A percentile compares a stretch with the other conserved stretches of the same genome.
These are phyloP conservation scores for Cladophialophora carrionii DNA, from an alignment of 2,329 filamentous ascomycete genomes.

Conservation along the genomic window DNA sequence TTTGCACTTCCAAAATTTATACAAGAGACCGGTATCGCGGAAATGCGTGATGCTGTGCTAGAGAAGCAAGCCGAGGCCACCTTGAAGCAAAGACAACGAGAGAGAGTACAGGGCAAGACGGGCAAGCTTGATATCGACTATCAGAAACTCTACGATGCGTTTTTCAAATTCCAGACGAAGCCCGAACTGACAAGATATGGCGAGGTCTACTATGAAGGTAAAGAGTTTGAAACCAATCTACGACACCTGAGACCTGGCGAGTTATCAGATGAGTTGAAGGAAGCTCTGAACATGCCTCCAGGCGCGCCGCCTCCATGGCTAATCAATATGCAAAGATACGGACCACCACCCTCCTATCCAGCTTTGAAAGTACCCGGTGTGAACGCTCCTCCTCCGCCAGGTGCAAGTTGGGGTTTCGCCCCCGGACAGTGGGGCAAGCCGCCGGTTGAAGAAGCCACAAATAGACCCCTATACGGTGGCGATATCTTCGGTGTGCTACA, in stretches of 20 bases:
- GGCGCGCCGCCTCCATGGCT: constrained; percentile 95
- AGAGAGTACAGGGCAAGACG: constrained; percentile 92
- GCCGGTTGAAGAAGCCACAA: constrained; percentile 82
- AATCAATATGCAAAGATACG: constrained; percentile 93
- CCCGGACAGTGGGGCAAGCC: constrained; percentile 96
- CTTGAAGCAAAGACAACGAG: constrained; percentile 92
- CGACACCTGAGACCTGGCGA: constrained; percentile 89
- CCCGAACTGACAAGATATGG: constrained; percentile 91
- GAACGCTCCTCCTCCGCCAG: constrained; percentile 87
- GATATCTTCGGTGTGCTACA: constrained; percentile 86
- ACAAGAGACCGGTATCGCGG: constrained; percentile 92
- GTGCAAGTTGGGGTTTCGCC: constrained; percentile 91
- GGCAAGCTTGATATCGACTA: constrained; percentile 98
- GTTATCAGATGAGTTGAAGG: constrained; percentile 82
- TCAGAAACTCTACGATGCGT: constrained; percentile 95
- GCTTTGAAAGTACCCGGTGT: constrained; percentile 93
- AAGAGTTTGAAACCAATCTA: constrained; percentile 95
- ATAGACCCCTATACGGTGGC: constrained; percentile 86
- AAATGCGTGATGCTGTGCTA: constrained; percentile 95
- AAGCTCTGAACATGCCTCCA: constrained; percentile 90
- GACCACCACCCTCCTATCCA: constrained; percentile 91
- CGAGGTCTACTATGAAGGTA: constrained; percentile 99
- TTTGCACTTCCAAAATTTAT: constrained; percentile 96
- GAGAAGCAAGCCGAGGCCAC: constrained; percentile 93
- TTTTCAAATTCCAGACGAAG: constrained; percentile 97